Base-by-base conservation (phyloP, 1,284 basidiomycete genomes). In the Neolentinus lepideus region DNA sequence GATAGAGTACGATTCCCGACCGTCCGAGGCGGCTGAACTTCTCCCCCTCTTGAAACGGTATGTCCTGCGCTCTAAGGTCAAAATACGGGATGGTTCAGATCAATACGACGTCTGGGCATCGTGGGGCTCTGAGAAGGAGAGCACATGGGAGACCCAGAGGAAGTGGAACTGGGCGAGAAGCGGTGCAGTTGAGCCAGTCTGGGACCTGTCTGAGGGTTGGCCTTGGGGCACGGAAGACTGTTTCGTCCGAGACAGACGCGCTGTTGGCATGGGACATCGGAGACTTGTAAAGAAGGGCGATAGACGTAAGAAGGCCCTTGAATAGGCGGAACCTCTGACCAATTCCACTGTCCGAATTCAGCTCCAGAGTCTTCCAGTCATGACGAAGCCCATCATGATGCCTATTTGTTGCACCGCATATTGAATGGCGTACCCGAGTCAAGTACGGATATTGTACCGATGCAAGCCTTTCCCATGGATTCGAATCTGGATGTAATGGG, bases 401-500 rank as follows among this genome's bases (percentile, higher is more conserved):
- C 83, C 36, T 98, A 96, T 67, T 76, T 81, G 25, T 67, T 92
- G 0, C 91, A 95, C 62, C 81, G 96, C 29, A 88, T 94, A 61
- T 52, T 85, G 10, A 82, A 85, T 54, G 94, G 94, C 8, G 88
- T 99, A 1, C 92, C 94, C 0, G 97, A 99, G 74, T 94, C 94
- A 2, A 73, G 75, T 1, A 66, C 70, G 0, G 96, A 99, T 64
- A 88, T 98, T 2, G 74, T 81, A 1, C 85, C 90, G 16, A 79
- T 82, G 61, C 80, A 86, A 2, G 84, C 91, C 0, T 84, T 98
- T 57, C 97, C 97, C 1, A 88, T 98, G 73, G 96, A 99, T 62
- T 93, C 89, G 22, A 94, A 94, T 68, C 73, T 98, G 62, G 96
- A 99, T 68, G 75, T 91, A 53, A 97, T 97, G 88, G 90, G 92